Conservation (phyloP, 2,329 filamentous ascomycete species). For the Stemphylium vesicarium region DNA sequence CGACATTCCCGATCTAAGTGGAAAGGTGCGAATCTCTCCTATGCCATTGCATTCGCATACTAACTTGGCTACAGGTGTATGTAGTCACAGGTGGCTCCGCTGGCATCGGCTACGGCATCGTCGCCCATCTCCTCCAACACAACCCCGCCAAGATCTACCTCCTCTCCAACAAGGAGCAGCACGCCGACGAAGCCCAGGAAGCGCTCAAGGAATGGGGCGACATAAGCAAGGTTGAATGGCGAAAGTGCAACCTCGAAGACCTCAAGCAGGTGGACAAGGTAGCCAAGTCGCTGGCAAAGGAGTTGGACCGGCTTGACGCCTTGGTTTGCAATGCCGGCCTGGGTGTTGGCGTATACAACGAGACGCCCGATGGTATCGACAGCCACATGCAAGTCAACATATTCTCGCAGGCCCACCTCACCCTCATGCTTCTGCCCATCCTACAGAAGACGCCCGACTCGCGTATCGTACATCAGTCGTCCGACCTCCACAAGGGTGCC, state of each 20-base stretch:
- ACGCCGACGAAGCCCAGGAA: slow-evolving; percentile 54
- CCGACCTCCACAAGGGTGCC: slow-evolving; percentile 55
- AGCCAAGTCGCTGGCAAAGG: slow-evolving; percentile 51
- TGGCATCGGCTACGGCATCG: slow-evolving; percentile 60
- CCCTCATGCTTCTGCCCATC: slow-evolving; percentile 54
- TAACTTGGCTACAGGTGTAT: slow-evolving; percentile 44
- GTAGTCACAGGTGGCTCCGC: slow-evolving; percentile 58
- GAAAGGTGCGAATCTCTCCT: slow-evolving; percentile 35
- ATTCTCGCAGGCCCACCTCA: slow-evolving; percentile 58
- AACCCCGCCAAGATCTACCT: slow-evolving; percentile 56
- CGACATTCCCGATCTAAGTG: slow-evolving; percentile 51
- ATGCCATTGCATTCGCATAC: not conserved
- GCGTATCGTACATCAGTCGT: slow-evolving; percentile 58
- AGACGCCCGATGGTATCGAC: slow-evolving; percentile 59
- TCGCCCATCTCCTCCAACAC: slow-evolving; percentile 60
- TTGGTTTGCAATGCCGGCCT: slow-evolving; percentile 59
- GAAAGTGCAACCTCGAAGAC: slow-evolving; percentile 56
- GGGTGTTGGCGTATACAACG: slow-evolving; percentile 57
- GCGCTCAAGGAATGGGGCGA: slow-evolving; percentile 54
- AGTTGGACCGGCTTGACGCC: slow-evolving; percentile 54
- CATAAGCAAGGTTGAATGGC: slow-evolving; percentile 52
- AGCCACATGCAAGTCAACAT: slow-evolving; percentile 60
- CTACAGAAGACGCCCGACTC: slow-evolving; percentile 54
- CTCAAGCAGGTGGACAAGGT: slow-evolving; percentile 55
- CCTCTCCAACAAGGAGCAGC: slow-evolving; percentile 58